phyloP scores from a whole-genome alignment of 306 rosid species.

The Fagus sylvatica region DNA sequence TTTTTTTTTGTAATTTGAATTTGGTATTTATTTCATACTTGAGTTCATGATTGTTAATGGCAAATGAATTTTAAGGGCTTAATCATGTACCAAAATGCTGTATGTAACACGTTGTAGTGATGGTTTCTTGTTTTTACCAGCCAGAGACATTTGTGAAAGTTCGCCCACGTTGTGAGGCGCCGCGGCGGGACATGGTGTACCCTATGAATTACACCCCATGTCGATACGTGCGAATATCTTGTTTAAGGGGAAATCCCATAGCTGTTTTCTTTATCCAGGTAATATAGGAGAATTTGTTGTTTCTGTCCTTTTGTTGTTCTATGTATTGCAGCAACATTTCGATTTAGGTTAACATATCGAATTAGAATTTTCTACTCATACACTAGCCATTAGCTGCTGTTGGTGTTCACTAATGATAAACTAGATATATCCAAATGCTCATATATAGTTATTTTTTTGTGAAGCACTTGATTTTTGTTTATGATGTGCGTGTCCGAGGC shows the following conservation, averaged over 20 bases:
- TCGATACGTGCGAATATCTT: conserved; percentile 83
- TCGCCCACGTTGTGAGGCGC: conserved; percentile 96
- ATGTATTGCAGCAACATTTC: conserved; percentile 12
- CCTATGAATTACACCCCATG: conserved; percentile 93
- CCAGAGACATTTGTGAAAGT: conserved; percentile 91
- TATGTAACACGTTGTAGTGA: conserved; percentile 4
- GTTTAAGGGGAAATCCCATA: conserved; percentile 95
- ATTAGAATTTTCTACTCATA: neutral
- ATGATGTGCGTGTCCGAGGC: too few relatives aligned
- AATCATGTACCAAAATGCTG: neutral
- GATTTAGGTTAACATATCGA: neutral
- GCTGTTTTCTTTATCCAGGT: conserved; percentile 95
- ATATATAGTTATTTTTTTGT: neutral
- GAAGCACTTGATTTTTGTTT: neutral
- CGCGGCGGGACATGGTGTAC: conserved; percentile 83
- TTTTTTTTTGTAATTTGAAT: neutral
- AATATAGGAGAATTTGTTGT: conserved; percentile 3
- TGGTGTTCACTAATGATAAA: neutral
- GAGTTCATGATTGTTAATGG: neutral
- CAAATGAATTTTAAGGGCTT: neutral
- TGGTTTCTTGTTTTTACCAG: conserved; percentile 43
- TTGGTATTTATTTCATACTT: too few relatives aligned
- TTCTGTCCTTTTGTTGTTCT: conserved; percentile 7
- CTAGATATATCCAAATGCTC: neutral
- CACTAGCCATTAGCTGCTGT: conserved; percentile 4